Conservation (phyloP, 1,139 yeast genomes). For the Pichia norvegensis region DNA sequence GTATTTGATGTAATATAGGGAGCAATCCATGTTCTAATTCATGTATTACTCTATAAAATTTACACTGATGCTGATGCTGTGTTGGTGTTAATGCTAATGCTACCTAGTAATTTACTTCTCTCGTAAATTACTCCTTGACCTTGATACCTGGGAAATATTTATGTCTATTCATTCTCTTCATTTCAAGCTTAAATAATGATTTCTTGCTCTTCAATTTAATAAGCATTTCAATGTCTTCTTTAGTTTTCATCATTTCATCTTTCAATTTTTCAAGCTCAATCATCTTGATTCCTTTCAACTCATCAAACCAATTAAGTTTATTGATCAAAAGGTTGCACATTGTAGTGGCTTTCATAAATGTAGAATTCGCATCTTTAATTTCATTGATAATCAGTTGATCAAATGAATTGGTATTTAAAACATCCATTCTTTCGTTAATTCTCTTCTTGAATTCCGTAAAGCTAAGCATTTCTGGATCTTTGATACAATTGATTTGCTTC, state of each 20-base stretch:
- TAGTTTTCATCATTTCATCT: conserved; percentile 16
- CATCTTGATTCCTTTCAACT: conserved; percentile 9
- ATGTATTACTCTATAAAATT: not conserved
- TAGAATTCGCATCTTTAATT: not conserved
- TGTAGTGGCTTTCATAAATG: conserved; percentile 5
- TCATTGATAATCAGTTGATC: conserved; percentile 9
- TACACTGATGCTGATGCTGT: not conserved
- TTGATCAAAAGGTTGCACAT: conserved; percentile 1
- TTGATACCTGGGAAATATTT: conserved; percentile 22
- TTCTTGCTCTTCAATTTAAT: conserved; percentile 3
- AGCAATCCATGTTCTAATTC: not conserved
- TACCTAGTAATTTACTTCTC: no score
- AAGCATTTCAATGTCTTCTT: conserved; percentile 14
- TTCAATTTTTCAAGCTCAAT: conserved; percentile 15
- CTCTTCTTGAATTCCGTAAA: conserved; percentile 29
- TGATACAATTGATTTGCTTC: conserved; percentile 79
- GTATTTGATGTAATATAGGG: not conserved
- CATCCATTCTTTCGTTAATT: conserved; percentile 11
- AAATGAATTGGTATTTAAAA: conserved; percentile 9
- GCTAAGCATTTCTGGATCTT: conserved; percentile 61
- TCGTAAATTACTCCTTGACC: not conserved
- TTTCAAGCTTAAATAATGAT: conserved; percentile 5
- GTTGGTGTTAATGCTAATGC: not conserved
- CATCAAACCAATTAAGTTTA: conserved; percentile 10
- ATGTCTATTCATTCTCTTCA: conserved; percentile 18